phyloP scores from a whole-genome alignment of 345 rosid species.

The Erysimum cheiranthoides region DNA sequence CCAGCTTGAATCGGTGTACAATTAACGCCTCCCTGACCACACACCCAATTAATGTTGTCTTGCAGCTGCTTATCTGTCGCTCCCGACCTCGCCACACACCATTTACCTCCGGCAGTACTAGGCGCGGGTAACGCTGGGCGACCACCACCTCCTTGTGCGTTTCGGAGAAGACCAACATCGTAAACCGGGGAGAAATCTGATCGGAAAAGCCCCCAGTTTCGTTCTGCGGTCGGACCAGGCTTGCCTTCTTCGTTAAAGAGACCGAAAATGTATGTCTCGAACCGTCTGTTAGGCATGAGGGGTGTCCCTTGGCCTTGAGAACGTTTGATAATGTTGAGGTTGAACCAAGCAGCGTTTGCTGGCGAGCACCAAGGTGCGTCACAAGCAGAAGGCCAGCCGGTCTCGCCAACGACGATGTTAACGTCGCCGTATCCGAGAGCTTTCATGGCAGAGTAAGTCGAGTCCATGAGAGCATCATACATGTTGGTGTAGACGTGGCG shows the following conservation, averaged over 20 bases:
- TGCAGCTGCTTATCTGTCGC: conserved; percentile 57
- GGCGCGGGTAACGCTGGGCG: conserved; percentile 39
- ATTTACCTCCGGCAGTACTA: conserved; percentile 48
- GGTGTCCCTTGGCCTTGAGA: conserved; percentile 74
- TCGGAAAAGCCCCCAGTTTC: conserved; percentile 78
- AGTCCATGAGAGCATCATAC: conserved; percentile 71
- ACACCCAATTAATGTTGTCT: conserved; percentile 65
- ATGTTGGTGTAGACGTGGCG: conserved; percentile 68
- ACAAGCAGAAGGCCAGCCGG: conserved; percentile 87
- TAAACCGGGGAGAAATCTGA: conserved; percentile 79
- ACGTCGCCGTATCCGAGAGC: conserved; percentile 71
- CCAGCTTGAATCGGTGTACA: conserved; percentile 78
- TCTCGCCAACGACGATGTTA: conserved; percentile 68
- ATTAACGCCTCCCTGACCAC: conserved; percentile 74
- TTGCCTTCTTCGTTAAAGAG: conserved; percentile 83
- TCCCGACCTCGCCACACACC: conserved; percentile 62
- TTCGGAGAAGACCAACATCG: conserved; percentile 57
- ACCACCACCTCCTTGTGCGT: conserved; percentile 46
- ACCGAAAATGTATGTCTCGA: conserved; percentile 77
- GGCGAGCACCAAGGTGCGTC: conserved; percentile 58
- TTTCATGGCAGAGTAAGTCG: conserved; percentile 74
- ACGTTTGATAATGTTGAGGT: conserved; percentile 55
- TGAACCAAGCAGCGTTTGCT: conserved; percentile 66
- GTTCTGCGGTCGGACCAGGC: conserved; percentile 68
- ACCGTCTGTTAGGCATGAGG: conserved; percentile 68